phyloP scores from a whole-genome alignment of 345 rosid species.

The Clausena lansium region DNA sequence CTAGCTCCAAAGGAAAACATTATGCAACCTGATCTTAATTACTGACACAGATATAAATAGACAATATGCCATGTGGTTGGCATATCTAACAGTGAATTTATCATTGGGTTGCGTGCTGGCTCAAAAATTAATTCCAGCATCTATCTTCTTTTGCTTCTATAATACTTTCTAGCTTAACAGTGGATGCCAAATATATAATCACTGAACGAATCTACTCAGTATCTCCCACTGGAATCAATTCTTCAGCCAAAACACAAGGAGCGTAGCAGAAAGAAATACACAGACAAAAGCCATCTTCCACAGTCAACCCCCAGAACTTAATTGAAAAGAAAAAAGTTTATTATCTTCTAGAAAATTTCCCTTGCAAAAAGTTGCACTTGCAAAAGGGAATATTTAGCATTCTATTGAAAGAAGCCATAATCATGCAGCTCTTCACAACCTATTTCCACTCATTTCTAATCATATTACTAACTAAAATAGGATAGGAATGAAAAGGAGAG shows the following conservation, averaged over 20 bases:
- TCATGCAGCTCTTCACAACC: not conserved
- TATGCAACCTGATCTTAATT: not conserved
- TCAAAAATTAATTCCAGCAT: not conserved
- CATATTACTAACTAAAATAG: not conserved
- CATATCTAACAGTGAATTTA: not conserved
- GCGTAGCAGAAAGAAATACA: not conserved
- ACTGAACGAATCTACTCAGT: not conserved
- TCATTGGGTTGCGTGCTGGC: not conserved
- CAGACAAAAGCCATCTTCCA: not conserved
- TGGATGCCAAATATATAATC: not conserved
- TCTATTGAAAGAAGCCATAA: not conserved
- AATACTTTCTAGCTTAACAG: not conserved
- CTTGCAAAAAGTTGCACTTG: not conserved
- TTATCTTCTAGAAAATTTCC: not conserved
- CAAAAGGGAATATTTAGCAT: not conserved
- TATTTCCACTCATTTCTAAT: not conserved
- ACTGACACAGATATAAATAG: not conserved
- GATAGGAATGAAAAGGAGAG: not conserved
- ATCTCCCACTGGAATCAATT: not conserved
- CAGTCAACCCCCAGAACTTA: not conserved
- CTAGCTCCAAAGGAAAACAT: not conserved
- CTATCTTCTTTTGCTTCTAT: not conserved
- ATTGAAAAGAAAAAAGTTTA: not conserved
- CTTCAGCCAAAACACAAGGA: not conserved
- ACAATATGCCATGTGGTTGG: not conserved